Evolutionary conservation across 1,284 basidiomycete species (phyloP), one percentile per base, ranked within the genome.

Genomic region (Kwoniella shivajii): DNA sequence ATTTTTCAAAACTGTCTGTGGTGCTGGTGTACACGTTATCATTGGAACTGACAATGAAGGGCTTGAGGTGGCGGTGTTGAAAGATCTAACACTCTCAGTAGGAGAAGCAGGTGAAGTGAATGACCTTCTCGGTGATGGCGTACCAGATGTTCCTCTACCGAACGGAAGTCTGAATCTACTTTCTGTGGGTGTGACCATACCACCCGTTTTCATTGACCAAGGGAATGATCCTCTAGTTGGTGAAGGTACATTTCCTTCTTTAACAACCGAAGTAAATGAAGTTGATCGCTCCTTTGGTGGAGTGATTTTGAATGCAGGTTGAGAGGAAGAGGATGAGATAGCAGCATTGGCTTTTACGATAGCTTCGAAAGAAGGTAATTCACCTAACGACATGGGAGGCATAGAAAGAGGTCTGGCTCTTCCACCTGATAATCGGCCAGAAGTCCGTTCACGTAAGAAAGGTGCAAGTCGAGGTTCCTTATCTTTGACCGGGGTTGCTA

Each of bases 1-100:
- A 46, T 65, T 64, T 10, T 54, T 47, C n/a, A 66, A 9, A 13
- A 64, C 43, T 4, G 50, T 62, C 13, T 46, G 24, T 7, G 64
- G 61, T 22, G 74, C 74, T 14, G 73, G 74, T 13, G 74, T 76
- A 64, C 74, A 75, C 11, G 74, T 76, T 65, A 76, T 76, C 44
- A 71, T 74, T 2, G 74, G 74, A 22, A 75, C 64, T n/a, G 61
- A 65, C n/a, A 68, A 59, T 5, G 66, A 65, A 2, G 70, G 69
- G 20, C 59, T 64, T 27, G 64, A 55, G 31, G 36, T 34, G 22
- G 45, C n/a, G 18, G 62, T 64, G 4, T 58, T 60, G 24, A 24
- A 55, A 3, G 61, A 69, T 37, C 61, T 50, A 42, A 64, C 54
- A 24, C 58, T 62, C 22, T 60, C 58, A 11, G 68, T 68, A 3